A percentile compares a stretch with the other conserved stretches of the same genome.
Conservation (phyloP, 352 stramenopile genomes). For the Pythium graminicola region DNA sequence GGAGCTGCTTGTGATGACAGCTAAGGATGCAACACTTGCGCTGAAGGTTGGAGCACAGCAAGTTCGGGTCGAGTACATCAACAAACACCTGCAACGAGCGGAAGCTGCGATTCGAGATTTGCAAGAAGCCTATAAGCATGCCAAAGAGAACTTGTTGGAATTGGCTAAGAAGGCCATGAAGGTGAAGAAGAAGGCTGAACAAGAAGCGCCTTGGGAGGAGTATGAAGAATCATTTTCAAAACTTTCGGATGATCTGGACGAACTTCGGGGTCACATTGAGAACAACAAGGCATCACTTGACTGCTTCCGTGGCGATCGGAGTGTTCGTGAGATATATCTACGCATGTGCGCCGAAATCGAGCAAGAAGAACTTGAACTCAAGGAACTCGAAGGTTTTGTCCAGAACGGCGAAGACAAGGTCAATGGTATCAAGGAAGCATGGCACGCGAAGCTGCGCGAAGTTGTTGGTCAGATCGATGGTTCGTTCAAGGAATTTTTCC, state of each 20-base stretch:
- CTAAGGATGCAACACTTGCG: slow-evolving; percentile 44
- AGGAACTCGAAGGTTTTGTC: slow-evolving; percentile 56
- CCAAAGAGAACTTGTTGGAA: slow-evolving; percentile 61
- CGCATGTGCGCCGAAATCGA: slow-evolving; percentile 58
- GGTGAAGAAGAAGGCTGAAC: slow-evolving; percentile 56
- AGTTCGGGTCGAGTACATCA: slow-evolving; percentile 58
- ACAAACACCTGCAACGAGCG: slow-evolving; percentile 49
- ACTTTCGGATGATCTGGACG: slow-evolving; percentile 71
- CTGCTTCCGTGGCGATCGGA: slow-evolving; percentile 74
- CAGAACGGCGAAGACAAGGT: slow-evolving; percentile 59
- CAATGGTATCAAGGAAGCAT: slow-evolving; percentile 69
- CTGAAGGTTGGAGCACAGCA: slow-evolving; percentile 56
- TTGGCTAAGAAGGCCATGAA: slow-evolving; percentile 60
- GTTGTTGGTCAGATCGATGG: slow-evolving; percentile 75
- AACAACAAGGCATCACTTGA: slow-evolving; percentile 79
- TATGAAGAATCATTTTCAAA: slow-evolving; percentile 55
- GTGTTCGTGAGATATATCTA: slow-evolving; percentile 68
- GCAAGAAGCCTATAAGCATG: slow-evolving; percentile 47
- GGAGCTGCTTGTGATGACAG: slow-evolving; percentile 41
- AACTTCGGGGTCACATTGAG: slow-evolving; percentile 69
- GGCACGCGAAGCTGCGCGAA: slow-evolving; percentile 57
- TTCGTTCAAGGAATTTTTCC: slow-evolving; percentile 82
- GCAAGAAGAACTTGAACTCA: slow-evolving; percentile 48
- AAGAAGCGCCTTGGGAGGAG: slow-evolving; percentile 55
- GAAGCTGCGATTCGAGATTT: slow-evolving; percentile 46